phyloP scores from a whole-genome alignment of 2,329 filamentous ascomycete species.

The Hymenotorrendiella dingleyae region DNA sequence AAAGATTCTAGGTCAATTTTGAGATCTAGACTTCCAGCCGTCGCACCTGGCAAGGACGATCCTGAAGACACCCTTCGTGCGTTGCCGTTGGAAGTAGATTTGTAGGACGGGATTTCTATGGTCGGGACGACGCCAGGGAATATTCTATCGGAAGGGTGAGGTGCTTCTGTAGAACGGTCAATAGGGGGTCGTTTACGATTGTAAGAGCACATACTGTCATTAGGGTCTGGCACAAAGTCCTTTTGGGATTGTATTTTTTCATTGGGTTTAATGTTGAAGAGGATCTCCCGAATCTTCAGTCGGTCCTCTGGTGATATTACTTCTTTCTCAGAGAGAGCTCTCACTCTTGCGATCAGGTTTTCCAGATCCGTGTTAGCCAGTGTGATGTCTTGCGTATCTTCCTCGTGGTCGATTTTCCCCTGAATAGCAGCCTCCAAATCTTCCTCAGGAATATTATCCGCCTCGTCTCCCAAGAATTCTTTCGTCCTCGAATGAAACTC shows the following conservation, averaged over 20 bases:
- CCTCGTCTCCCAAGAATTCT: neutral
- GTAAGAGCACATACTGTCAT: neutral
- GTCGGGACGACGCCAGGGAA: neutral
- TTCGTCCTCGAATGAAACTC: neutral
- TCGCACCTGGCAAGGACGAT: neutral
- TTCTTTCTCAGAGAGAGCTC: slow-evolving; percentile 10
- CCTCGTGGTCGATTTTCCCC: slow-evolving; percentile 1
- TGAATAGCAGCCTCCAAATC: slow-evolving; percentile 4
- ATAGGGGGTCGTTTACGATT: neutral
- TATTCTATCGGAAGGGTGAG: slow-evolving; percentile 4
- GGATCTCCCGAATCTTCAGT: slow-evolving; percentile 9
- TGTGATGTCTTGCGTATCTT: slow-evolving; percentile 6
- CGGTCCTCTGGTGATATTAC: slow-evolving; percentile 10
- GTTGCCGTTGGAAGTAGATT: too few species aligned
- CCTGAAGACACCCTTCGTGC: neutral
- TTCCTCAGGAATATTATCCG: slow-evolving; percentile 1
- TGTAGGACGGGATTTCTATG: neutral
- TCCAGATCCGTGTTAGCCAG: slow-evolving; percentile 3
- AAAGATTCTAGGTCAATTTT: slow-evolving; percentile 21
- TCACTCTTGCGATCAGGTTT: slow-evolving; percentile 7
- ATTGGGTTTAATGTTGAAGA: slow-evolving; percentile 10
- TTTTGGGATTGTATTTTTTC: slow-evolving; percentile 1
- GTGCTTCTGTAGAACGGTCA: neutral
- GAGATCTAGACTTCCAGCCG: neutral
- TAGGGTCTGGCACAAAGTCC: neutral